Percentiles rank a stretch among this genome's conserved stretches.
phyloP scores from a whole-genome alignment of 306 rosid species.

The Prunus mume region DNA sequence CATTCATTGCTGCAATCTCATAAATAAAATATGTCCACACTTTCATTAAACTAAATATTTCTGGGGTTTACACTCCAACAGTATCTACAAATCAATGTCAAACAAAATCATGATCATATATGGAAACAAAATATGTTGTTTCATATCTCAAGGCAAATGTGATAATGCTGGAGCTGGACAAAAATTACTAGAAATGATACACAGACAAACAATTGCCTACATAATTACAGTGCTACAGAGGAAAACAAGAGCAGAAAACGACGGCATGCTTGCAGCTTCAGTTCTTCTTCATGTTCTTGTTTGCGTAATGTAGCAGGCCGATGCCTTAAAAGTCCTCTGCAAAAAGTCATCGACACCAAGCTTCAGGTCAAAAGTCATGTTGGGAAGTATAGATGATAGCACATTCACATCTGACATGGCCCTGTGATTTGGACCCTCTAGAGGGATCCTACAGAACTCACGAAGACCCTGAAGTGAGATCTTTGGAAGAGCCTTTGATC shows the following conservation, averaged over 20 bases:
- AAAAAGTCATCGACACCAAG: not conserved
- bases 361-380: conserved; percentile 4
- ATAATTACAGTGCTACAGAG: not conserved
- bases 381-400: not conserved
- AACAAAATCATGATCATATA: no score
- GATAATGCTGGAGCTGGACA: no score
- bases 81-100: no score
- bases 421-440: not conserved
- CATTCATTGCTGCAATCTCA: not conserved
- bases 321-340: not conserved
- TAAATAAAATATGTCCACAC: not conserved
- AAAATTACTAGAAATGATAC: not conserved
- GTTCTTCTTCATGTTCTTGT: not conserved
- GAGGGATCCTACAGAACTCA: not conserved
- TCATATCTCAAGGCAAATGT: not conserved
- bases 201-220: not conserved
- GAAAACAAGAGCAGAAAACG: not conserved
- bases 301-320: not conserved
- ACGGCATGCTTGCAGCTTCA: not conserved
- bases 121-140: not conserved
- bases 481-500: not conserved
- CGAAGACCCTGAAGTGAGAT: not conserved
- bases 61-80: no score
- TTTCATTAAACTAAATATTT: no score
- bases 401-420: not conserved